phyloP scores from a whole-genome alignment of 2,329 filamentous ascomycete genomes.

The Talaromyces sp. region DNA sequence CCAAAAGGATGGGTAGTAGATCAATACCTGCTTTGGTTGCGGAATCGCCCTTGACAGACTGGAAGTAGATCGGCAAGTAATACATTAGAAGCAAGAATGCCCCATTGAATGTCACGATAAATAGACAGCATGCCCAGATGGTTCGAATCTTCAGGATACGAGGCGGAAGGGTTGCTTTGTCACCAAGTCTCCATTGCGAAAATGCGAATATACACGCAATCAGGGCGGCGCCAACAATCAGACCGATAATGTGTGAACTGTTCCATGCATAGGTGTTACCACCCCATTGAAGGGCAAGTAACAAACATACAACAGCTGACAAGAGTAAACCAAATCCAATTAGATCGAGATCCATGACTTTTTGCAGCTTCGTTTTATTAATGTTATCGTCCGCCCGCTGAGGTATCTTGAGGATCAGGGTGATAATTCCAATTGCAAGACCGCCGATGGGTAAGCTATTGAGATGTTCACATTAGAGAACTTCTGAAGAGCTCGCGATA shows the following conservation, averaged over 20 bases:
- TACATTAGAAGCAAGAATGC: conserved; percentile 40
- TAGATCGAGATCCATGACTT: conserved; percentile 40
- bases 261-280: conserved; percentile 38
- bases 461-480: neutral
- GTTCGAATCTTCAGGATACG: conserved; percentile 40
- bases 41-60: conserved; percentile 32
- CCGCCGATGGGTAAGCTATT: conserved; percentile 29
- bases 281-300: conserved; percentile 49
- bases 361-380: neutral
- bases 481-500: neutral
- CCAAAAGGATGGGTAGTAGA: conserved; percentile 43
- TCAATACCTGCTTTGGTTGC: conserved; percentile 39
- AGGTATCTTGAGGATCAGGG: conserved; percentile 8
- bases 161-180: conserved; percentile 39
- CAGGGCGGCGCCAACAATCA: conserved; percentile 43
- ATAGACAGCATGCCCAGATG: conserved; percentile 32
- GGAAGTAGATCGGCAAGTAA: conserved; percentile 50
- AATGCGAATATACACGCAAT: conserved; percentile 34
- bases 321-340: conserved; percentile 41
- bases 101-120: conserved; percentile 36
- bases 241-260: conserved; percentile 42
- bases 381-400: neutral
- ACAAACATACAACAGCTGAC: conserved; percentile 36
- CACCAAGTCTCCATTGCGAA: conserved; percentile 36
- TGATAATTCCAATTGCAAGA: conserved; percentile 22